Evolutionary conservation across 106 monocot species (phyloP).

Genomic region (Allium cepa): DNA sequence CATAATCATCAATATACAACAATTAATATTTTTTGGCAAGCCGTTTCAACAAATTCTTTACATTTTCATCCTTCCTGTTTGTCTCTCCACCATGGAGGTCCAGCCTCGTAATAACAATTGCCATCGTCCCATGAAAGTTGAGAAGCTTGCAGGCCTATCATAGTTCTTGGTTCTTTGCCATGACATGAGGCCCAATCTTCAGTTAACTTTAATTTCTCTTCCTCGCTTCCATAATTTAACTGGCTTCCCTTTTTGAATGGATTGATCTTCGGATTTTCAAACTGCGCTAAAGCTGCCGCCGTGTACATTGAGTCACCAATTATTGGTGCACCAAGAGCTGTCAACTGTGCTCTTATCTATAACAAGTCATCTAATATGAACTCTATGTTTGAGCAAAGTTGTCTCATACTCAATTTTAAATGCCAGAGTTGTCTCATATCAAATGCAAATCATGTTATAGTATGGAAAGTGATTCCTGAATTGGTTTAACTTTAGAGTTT

Average conservation of each 20-base stretch:
- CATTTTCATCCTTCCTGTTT: too few relatives aligned
- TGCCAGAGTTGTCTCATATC: too few relatives aligned
- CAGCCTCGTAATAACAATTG: conserved; percentile 42
- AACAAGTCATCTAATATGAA: neutral
- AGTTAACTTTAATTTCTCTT: conserved; percentile 28
- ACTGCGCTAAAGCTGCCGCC: conserved; percentile 53
- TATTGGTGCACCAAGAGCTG: conserved; percentile 75
- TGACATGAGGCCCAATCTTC: conserved; percentile 62
- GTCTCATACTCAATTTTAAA: too few relatives aligned
- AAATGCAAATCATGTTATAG: too few relatives aligned
- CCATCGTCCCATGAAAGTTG: conserved; percentile 88
- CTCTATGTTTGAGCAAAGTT: too few relatives aligned
- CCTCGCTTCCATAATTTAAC: conserved; percentile 15
- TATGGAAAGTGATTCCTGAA: too few relatives aligned
- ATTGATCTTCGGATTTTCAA: conserved; percentile 53
- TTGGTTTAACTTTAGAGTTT: too few relatives aligned
- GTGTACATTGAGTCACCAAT: conserved; percentile 88
- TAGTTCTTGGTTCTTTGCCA: conserved; percentile 74
- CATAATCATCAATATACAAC: too few relatives aligned
- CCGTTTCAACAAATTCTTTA: too few relatives aligned
- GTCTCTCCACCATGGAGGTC: conserved; percentile 71
- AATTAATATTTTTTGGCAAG: too few relatives aligned
- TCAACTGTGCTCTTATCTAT: conserved; percentile 87
- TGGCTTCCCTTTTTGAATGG: conserved; percentile 37
- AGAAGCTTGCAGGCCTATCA: conserved; percentile 85